Base-by-base conservation (phyloP, 2,329 filamentous ascomycete species). In the Hymenoscyphus repandus region DNA sequence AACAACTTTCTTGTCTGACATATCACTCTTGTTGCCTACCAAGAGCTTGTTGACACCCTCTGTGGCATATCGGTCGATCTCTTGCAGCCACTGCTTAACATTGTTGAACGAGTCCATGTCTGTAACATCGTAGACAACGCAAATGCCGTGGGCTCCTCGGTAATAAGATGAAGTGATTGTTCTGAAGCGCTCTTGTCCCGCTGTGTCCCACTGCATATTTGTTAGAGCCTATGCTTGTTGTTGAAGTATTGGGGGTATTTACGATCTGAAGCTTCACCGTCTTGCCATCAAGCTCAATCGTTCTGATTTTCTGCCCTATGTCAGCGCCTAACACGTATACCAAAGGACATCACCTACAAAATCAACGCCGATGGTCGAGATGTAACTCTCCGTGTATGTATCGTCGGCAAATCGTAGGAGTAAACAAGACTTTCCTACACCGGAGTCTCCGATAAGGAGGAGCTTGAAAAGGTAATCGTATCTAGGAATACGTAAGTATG, bases 391-490 rank as follows among this genome's bases (percentile, higher is more conserved):
- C 56, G 93, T 99, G 79, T 97, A 99, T 72, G 93, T 97, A 69
- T 96, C 91, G 71, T 96, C 93, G 69, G 93, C 93, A 70, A 99
- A 99, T 77, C 93, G 90, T 70, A 99, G 80, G 64, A 99, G 81
- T 77, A 99, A 74, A 76, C 93, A 99, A 69, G 93, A 99, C 86
- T 99, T 99, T 86, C 93, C 93, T 69, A 99, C 93, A 84, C 93
- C 93, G 72, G 93, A 99, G 74, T 99, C 93, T 75, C 93, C 93
- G 84, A 99, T 99, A 79, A 99, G 92, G 74, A 99, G 89, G 62
- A 99, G 90, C 85, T 99, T 99, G 85, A 99, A 99, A 69, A 99
- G 90, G 74, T 99, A 99, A 73, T 99, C 93, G 88, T 99, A 99
- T 93, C 93, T 97, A 69, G 54, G 51, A 51, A 33, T 47, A 54